These are phyloP conservation scores for Smittium culicis DNA, from an alignment of 371 early-diverging fungal species.

Conservation along the genomic window DNA sequence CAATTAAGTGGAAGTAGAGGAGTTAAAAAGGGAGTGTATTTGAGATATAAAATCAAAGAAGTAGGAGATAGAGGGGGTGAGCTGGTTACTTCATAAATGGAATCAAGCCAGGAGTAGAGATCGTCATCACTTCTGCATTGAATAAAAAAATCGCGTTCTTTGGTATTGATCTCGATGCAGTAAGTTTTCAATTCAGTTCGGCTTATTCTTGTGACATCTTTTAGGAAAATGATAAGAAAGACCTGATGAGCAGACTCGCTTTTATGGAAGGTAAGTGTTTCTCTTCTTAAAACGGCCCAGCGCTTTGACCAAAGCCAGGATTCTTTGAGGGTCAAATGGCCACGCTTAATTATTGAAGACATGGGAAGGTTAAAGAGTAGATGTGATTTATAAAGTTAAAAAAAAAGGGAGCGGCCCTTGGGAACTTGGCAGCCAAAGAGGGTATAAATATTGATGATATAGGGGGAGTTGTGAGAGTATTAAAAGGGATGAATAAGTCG, in stretches of 20 bases:
- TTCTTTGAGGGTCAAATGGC: conserved; percentile 75
- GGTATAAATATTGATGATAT: no score
- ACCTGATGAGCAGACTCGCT: conserved; percentile 72
- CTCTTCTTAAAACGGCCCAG: conserved; percentile 74
- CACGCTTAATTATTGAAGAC: conserved; percentile 59
- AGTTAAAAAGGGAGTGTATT: conserved; percentile 8
- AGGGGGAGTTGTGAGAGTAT: no score
- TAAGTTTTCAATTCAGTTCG: conserved; percentile 72
- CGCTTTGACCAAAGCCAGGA: conserved; percentile 90
- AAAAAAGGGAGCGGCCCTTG: no score
- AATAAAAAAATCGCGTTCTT: conserved; percentile 70
- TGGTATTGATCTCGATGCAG: conserved; percentile 78
- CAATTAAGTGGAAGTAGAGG: neutral
- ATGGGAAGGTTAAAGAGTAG: conserved; percentile 14
- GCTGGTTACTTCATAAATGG: conserved; percentile 64
- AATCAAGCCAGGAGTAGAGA: conserved; percentile 91
- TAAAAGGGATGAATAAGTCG: no score
- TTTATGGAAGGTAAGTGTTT: conserved; percentile 83
- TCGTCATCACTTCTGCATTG: conserved; percentile 86
- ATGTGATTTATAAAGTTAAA: no score
- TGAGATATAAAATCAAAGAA: conserved; percentile 3
- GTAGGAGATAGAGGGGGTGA: neutral
- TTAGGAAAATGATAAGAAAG: conserved; percentile 65
- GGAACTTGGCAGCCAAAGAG: no score
- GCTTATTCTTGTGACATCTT: conserved; percentile 67